Evolutionary conservation across 345 rosid genomes (phyloP), one percentile per base, ranked within the genome.

Genomic region (Salix viminalis): DNA sequence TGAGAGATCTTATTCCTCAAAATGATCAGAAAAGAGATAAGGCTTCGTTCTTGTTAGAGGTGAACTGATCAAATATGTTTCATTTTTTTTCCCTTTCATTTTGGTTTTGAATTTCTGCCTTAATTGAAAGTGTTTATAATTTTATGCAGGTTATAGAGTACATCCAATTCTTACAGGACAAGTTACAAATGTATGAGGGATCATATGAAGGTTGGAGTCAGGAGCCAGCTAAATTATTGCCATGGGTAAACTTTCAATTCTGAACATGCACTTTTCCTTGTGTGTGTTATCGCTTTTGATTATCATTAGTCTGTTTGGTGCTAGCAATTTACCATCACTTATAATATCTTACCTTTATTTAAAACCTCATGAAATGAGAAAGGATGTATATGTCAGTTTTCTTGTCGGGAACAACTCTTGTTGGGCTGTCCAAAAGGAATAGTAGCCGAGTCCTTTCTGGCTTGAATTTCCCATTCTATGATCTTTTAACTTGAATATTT

Each of bases 1-100:
- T 81, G 75, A 77, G 84, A 41, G 65, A 77, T 26, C 75, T 81
- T 19, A 74, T 81, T 23, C 84, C 84, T 62, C 84, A 81, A 56
- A 77, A 77, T 81, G 84, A 81, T 74, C 84, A 81, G 70, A 81
- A 81, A 70, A 81, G 81, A 60, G 84, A 81, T 23, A 81, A 81
- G 36, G 84, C 84, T 56, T 81, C 84, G 19, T 70, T 81, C 78
- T 74, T 81, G 73, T 74, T 77, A 65, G 84, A 81, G 84, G 84
- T 81, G 71, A 52, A 71, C 14, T 26, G 15, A 36, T 10, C 7
- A 28, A 7, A 32, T 23, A 8, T 36, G n/a, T 61, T 46, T n/a
- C 39, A 37, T 6, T 6, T 36, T 37, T 16, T 44, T 28, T 0
- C 6, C 37, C 34, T 24, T 10, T 11, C 14, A 19, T 36, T n/a